Conservation (phyloP, 1,284 basidiomycete species). For the Golubevia sp. region DNA sequence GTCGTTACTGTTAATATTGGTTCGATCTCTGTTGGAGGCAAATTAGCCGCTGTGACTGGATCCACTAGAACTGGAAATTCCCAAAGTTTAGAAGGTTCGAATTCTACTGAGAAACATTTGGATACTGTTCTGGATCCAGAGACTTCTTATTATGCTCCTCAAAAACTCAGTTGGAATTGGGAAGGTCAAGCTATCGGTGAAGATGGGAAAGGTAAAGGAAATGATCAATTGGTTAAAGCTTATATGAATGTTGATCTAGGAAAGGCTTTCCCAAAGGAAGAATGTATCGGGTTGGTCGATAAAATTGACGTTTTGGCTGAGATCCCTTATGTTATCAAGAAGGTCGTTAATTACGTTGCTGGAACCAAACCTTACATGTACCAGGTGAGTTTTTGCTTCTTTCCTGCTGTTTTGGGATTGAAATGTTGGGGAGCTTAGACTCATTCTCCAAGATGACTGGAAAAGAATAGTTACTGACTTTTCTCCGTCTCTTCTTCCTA, state of each 20-base stretch:
- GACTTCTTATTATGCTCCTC: conserved; percentile 82
- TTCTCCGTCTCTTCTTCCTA: background rate
- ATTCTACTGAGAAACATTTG: conserved; percentile 73
- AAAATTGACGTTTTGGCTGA: conserved; percentile 96
- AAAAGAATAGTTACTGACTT: too few relatives aligned
- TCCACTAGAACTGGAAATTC: conserved; percentile 59
- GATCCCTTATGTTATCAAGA: conserved; percentile 87
- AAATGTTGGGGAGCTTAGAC: too few relatives aligned
- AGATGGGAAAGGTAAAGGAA: conserved; percentile 19
- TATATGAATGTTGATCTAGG: conserved; percentile 39
- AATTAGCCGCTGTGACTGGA: conserved; percentile 72
- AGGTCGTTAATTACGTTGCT: conserved; percentile 85
- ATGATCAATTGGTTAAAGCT: conserved; percentile 25
- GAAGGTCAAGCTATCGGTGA: conserved; percentile 69
- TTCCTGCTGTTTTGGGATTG: too few relatives aligned
- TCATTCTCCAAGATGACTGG: too few relatives aligned
- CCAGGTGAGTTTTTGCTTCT: conserved; percentile 69
- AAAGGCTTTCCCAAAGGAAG: conserved; percentile 26
- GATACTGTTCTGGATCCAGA: conserved; percentile 71
- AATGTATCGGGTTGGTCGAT: conserved; percentile 78
- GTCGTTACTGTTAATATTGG: conserved; percentile 75
- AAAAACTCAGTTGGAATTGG: conserved; percentile 77
- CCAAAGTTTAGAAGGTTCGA: conserved; percentile 62
- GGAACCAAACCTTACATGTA: conserved; percentile 92
- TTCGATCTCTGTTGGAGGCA: conserved; percentile 76